Base-by-base conservation (phyloP, 768 basidiomycete species). In the Astraeus odoratus region DNA sequence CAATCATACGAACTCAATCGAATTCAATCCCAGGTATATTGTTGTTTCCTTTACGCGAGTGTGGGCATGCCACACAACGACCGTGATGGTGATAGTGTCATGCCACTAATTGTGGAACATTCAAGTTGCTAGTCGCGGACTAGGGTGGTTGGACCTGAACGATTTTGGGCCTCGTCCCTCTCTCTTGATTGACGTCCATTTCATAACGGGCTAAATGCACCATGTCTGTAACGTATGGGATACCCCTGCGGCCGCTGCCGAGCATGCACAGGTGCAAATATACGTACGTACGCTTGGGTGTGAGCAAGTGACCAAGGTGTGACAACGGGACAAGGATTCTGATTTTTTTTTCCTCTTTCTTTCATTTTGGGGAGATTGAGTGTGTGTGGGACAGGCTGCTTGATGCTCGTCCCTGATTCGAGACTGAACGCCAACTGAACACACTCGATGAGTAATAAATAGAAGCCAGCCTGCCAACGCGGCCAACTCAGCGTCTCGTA, bases 401-500 rank as follows among this genome's bases (percentile, higher is more conserved):
- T n/a, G n/a, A n/a, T n/a, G n/a, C n/a, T n/a, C n/a, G n/a, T n/a
- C n/a, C n/a, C n/a, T n/a, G n/a, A 29, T 29, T 29, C 27, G 46
- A 53, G 40, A 59, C 50, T 63, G 56, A 63, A 65, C 63, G 57
- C 54, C 57, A 52, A 39, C 39, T 29, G 45, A 48, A 43, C 34
- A 22, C 43, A 41, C 52, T 53, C 55, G 38, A 53, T 52, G 56
- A 56, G 56, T 61, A 51, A 58, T 63, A 60, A 57, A 51, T 57
- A 59, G 41, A 39, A 25, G 49, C 10, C 36, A 19, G 36, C 36
- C 20, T 38, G 36, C 37, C 37, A 38, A 38, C 37, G 47, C 48
- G 51, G 49, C 50, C 58, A 61, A 56, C 50, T 50, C 43, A 44
- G 52, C 50, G 44, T 61, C 63, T 61, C 59, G 56, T 51, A 58